These are phyloP conservation scores for Arthrinium puccinioides DNA, from an alignment of 2,329 filamentous ascomycete species.

Conservation along the genomic window DNA sequence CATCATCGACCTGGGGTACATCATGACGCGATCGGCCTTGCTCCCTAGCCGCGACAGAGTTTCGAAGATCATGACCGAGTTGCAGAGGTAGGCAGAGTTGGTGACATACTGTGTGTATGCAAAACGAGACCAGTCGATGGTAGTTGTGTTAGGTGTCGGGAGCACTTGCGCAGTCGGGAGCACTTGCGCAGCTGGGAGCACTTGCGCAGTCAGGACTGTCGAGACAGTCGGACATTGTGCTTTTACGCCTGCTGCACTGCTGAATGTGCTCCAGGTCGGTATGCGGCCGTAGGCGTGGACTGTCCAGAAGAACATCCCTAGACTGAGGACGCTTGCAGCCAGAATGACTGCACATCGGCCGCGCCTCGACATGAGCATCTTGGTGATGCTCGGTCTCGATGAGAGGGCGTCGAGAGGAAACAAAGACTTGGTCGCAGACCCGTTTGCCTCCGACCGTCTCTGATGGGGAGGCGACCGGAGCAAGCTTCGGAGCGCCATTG, in stretches of 20 bases:
- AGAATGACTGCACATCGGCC: conserved; percentile 19
- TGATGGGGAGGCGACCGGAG: too few species aligned
- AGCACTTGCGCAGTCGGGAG: conserved; percentile 15
- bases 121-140: conserved; percentile 34
- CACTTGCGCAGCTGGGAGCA: conserved; percentile 7
- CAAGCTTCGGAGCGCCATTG: too few species aligned
- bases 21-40: conserved; percentile 35
- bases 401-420: too few species aligned
- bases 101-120: conserved; percentile 45
- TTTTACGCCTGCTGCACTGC: too few species aligned
- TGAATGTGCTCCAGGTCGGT: conserved; percentile 18
- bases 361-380: conserved; percentile 28
- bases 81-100: conserved; percentile 38
- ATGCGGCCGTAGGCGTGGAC: conserved; percentile 22
- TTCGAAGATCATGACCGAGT: conserved; percentile 44
- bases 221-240: too few species aligned
- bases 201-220: too few species aligned
- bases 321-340: conserved; percentile 13
- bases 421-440: too few species aligned
- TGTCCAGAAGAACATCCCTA: conserved; percentile 19
- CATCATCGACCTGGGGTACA: conserved; percentile 36
- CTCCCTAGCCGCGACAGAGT: conserved; percentile 31
- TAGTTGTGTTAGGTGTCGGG: conserved; percentile 10
- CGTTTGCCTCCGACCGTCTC: too few species aligned
- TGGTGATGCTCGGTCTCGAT: conserved; percentile 24